A percentile compares a stretch with the other conserved stretches of the same genome.
Conservation (phyloP, 202 grass and related monocot species). For the Eragrostis tef region DNA sequence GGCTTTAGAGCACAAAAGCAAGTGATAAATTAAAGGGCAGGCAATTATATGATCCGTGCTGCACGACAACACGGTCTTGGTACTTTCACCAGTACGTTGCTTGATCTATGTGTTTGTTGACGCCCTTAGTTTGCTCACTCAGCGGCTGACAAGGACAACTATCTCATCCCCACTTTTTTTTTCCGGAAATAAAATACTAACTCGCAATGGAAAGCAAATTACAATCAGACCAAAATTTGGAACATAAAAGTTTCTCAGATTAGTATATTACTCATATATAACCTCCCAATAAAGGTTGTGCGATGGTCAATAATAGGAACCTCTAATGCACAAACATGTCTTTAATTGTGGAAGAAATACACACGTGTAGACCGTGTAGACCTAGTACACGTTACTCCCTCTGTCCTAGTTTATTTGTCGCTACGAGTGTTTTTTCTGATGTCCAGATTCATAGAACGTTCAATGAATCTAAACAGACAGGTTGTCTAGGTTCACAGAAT, state of each 20-base stretch:
- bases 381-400: too few species aligned
- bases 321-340: too few species aligned
- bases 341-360: too few species aligned
- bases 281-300: not conserved
- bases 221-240: not conserved
- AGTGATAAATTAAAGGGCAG: not conserved
- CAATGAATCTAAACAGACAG: too few species aligned
- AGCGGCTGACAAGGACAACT: slow-evolving; percentile 25
- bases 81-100: slow-evolving; percentile 25
- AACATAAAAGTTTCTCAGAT: not conserved
- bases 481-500: too few species aligned
- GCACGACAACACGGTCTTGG: slow-evolving; percentile 37
- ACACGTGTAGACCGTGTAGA: too few species aligned
- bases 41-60: not conserved
- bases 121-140: slow-evolving; percentile 23
- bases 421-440: too few species aligned
- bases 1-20: slow-evolving; percentile 40
- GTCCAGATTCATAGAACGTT: too few species aligned
- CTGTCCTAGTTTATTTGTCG: too few species aligned
- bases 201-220: not conserved
- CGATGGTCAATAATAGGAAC: too few species aligned
- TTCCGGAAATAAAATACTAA: not conserved
- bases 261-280: too few species aligned
- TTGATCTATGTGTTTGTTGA: slow-evolving; percentile 24
- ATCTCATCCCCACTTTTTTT: not conserved